Evolutionary conservation across 2,329 filamentous ascomycete genomes (phyloP).

Genomic region (Scedosporium boydii): DNA sequence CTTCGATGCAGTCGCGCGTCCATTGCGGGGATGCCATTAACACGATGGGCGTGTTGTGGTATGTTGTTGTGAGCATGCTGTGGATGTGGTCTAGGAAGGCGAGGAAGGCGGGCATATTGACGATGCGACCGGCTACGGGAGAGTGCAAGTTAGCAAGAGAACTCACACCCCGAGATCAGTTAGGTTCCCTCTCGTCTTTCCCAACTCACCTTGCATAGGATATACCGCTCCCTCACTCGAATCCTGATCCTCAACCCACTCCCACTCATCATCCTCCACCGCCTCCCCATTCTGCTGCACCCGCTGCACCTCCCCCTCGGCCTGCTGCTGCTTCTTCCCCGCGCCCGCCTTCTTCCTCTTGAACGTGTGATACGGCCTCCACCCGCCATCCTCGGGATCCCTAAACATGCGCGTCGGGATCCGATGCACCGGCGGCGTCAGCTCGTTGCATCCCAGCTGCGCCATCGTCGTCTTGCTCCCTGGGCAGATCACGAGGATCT

Average conservation of each 20-base stretch:
- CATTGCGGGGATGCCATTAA: constrained; percentile 84
- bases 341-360: constrained; percentile 42
- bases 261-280: constrained; percentile 45
- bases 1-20: constrained; percentile 80
- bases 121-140: constrained; percentile 61
- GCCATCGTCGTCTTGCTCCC: constrained; percentile 86
- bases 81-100: constrained; percentile 90
- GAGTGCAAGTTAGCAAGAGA: not conserved
- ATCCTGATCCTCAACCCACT: constrained; percentile 82
- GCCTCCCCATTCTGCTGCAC: constrained; percentile 3
- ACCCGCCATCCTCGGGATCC: constrained; percentile 69
- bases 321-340: constrained; percentile 19
- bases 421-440: constrained; percentile 80
- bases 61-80: constrained; percentile 77
- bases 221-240: constrained; percentile 85
- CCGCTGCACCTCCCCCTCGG: constrained; percentile 19
- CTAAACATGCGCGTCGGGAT: constrained; percentile 92
- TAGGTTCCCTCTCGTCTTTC: not conserved
- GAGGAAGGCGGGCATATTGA: constrained; percentile 87
- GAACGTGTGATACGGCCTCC: constrained; percentile 66
- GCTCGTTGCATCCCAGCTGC: constrained; percentile 80
- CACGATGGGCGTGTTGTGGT: constrained; percentile 93
- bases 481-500: constrained; percentile 63
- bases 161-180: not conserved
- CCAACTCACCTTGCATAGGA: constrained; percentile 56